A percentile compares a stretch with the other conserved stretches of the same genome.
Evolutionary conservation across 2,329 filamentous ascomycete species (phyloP).

Genomic region (Leptographium lundbergii): DNA sequence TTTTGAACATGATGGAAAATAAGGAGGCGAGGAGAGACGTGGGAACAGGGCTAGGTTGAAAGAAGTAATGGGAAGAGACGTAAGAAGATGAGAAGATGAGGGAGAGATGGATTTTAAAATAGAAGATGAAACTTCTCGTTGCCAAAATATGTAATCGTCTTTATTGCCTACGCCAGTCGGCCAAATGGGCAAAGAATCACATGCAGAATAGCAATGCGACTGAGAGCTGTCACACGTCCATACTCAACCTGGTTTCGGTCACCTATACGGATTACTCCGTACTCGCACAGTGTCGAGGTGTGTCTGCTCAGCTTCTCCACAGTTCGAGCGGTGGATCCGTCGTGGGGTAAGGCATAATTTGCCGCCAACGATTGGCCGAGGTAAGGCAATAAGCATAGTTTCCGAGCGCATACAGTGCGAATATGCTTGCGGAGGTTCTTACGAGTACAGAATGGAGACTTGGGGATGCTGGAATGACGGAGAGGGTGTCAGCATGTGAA

Average conservation of each 20-base stretch:
- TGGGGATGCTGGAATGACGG: not conserved
- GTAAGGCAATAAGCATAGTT: not conserved
- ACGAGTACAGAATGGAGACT: not conserved
- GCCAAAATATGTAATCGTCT: not conserved
- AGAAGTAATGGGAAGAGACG: not conserved
- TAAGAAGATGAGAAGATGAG: not conserved
- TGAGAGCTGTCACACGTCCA: not conserved
- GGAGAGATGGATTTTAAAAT: not conserved
- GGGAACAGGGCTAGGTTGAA: conserved; percentile 1
- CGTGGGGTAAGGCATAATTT: not conserved
- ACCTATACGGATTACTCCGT: no score
- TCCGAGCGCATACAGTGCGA: not conserved
- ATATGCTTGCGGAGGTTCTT: not conserved
- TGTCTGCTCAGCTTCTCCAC: not conserved
- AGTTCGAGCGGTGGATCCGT: not conserved
- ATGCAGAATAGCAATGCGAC: not conserved
- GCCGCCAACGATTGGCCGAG: not conserved
- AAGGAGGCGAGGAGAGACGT: not conserved
- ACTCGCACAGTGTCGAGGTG: not conserved
- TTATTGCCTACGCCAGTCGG: not conserved
- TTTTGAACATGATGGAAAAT: conserved; percentile 61
- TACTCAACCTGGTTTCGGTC: not conserved
- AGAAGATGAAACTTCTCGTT: not conserved
- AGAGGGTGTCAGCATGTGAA: not conserved
- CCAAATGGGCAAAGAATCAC: not conserved